Conservation (phyloP, 306 rosid species). For the Sicyos baderoa region DNA sequence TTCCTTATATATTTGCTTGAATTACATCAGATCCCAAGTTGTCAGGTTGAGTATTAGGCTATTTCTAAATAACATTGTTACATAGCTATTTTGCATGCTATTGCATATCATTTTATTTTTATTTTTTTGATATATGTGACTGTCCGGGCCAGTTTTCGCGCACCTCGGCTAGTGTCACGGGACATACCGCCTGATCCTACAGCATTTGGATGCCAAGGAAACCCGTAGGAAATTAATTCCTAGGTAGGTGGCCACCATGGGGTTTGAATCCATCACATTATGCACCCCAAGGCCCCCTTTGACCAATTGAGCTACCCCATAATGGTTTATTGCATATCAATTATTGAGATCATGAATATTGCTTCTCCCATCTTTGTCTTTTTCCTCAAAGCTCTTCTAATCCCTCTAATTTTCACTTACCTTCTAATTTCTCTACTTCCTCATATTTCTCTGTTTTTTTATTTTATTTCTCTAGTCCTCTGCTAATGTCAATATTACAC, state of each 20-base stretch:
- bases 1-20: background rate
- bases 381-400: background rate
- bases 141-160: too few species aligned
- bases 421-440: background rate
- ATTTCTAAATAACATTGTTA: background rate
- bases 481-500: background rate
- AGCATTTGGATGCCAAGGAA: too few species aligned
- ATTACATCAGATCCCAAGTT: background rate
- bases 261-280: too few species aligned
- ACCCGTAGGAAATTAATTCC: too few species aligned
- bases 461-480: background rate
- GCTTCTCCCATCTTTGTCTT: background rate
- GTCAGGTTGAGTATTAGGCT: background rate
- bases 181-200: too few species aligned
- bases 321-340: too few species aligned
- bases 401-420: conserved; percentile 5
- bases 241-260: too few species aligned
- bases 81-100: background rate
- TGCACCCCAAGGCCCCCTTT: too few species aligned
- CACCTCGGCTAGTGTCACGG: too few species aligned
- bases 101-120: too few species aligned
- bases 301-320: too few species aligned
- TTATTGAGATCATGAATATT: background rate
- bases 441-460: background rate
- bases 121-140: too few species aligned